phyloP scores from a whole-genome alignment of 2,329 filamentous ascomycete genomes.

The Decorospora gaudefroyi region DNA sequence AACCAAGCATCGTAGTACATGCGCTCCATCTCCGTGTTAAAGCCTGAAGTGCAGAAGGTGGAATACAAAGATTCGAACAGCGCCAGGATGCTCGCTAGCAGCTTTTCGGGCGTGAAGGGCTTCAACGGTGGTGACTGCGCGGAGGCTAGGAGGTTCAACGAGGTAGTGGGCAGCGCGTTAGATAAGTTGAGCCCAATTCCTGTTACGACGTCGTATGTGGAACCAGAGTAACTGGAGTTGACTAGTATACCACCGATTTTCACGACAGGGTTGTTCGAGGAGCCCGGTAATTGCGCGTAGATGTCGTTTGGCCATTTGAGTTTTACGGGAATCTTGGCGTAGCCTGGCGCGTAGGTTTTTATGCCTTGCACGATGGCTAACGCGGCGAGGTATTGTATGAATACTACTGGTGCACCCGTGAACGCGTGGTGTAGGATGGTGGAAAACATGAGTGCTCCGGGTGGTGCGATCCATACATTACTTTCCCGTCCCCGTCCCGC shows the following conservation, averaged over 20 bases:
- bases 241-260: slow-evolving; percentile 95
- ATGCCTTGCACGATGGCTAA: slow-evolving; percentile 86
- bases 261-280: slow-evolving; percentile 64
- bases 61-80: slow-evolving; percentile 77
- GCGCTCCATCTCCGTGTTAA: slow-evolving; percentile 71
- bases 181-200: slow-evolving; percentile 82
- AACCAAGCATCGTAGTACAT: slow-evolving; percentile 73
- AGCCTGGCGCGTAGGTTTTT: slow-evolving; percentile 75
- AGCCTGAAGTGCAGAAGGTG: slow-evolving; percentile 75
- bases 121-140: slow-evolving; percentile 45
- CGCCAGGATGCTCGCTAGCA: slow-evolving; percentile 80
- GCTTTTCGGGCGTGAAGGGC: slow-evolving; percentile 73
- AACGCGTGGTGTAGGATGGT: slow-evolving; percentile 83
- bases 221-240: slow-evolving; percentile 78
- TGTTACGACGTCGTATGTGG: slow-evolving; percentile 80
- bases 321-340: slow-evolving; percentile 75
- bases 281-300: slow-evolving; percentile 54
- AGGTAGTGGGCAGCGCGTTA: slow-evolving; percentile 85
- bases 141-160: slow-evolving; percentile 71
- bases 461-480: slow-evolving; percentile 94
- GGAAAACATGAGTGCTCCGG: slow-evolving; percentile 85
- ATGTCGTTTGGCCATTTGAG: slow-evolving; percentile 99
- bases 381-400: slow-evolving; percentile 90
- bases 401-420: slow-evolving; percentile 78
- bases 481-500: slow-evolving; percentile 84